These are phyloP conservation scores for Starmerella sirachaensis DNA, from an alignment of 805 yeast species.

Conservation along the genomic window DNA sequence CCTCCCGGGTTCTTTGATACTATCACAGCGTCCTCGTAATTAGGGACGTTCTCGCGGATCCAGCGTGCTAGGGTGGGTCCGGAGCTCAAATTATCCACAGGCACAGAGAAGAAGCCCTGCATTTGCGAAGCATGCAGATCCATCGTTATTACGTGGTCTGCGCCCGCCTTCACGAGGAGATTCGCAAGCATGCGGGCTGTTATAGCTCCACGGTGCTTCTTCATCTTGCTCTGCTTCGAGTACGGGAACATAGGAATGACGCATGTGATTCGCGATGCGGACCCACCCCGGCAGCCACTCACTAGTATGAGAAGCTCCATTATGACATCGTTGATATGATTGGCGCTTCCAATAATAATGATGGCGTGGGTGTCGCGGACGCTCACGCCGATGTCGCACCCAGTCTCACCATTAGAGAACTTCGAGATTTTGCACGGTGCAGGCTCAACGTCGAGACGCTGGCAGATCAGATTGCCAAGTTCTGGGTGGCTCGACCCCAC, in stretches of 20 bases:
- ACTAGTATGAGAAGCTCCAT: conserved; percentile 92
- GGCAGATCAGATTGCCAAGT: conserved; percentile 80
- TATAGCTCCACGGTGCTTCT: conserved; percentile 96
- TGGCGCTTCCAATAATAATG: conserved; percentile 81
- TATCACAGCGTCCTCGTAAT: conserved; percentile 80
- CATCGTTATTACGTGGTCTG: conserved; percentile 96
- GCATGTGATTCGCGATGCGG: conserved; percentile 94
- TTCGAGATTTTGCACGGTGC: conserved; percentile 86
- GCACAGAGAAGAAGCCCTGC: conserved; percentile 97
- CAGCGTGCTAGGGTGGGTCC: conserved; percentile 94
- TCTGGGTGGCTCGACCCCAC: conserved; percentile 96
- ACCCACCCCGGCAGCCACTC: conserved; percentile 94
- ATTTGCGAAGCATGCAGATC: conserved; percentile 93
- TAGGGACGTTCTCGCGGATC: conserved; percentile 82
- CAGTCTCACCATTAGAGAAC: conserved; percentile 95
- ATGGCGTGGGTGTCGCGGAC: conserved; percentile 96
- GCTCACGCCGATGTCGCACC: conserved; percentile 87
- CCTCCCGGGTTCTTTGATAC: conserved; percentile 99
- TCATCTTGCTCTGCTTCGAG: conserved; percentile 95
- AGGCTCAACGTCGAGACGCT: conserved; percentile 78
- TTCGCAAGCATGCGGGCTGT: conserved; percentile 97
- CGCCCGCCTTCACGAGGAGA: conserved; percentile 93
- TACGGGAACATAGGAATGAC: conserved; percentile 97
- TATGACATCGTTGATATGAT: conserved; percentile 79
- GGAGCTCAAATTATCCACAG: conserved; percentile 92